Base-by-base conservation (phyloP, 768 basidiomycete genomes). In the Amanita fuliginea region DNA sequence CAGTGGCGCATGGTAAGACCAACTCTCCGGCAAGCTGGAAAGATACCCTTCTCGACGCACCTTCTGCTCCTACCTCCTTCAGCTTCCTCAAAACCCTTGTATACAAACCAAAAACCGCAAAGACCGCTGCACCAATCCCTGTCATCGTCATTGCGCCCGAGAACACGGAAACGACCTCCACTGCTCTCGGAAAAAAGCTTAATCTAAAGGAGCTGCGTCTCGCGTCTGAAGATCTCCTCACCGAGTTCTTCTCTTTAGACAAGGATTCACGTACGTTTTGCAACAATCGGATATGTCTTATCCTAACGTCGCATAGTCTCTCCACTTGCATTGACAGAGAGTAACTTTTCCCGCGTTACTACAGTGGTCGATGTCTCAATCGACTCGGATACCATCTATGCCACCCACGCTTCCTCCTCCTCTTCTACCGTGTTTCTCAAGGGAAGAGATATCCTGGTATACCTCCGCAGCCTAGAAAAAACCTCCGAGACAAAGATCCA, bases 21-120 rank as follows among this genome's bases (percentile, higher is more conserved):
- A 77, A 70, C 49, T 86, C 86, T 40, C 89, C 85, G 1, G 74
- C 77, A 0, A 67, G 80, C 40, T 95, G 92, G 92, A 78, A 78
- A 55, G 81, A 81, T 39, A 78, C 82, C 39, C 67, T 96, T 57
- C 69, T 74, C 53, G 70, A 75, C 6, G 64, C 66, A 45, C 56
- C 73, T 34, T 67, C 73, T 10, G 67, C 74, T 19, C 81, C 83
- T 1, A 68, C 67, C 42, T 69, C 71, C 13, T 87, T 83, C 59
- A 78, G 86, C 62, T 73, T 89, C 57, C 75, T 86, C 62, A 93
- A 92, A 65, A 87, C 86, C 42, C 82, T 94, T 56, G 83, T 95
- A 49, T 95, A 90, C 82, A 97, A 97, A 63, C 93, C 93, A 28
- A 94, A 94, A 67, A 91, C 92, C 2, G 85, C 92, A n/a, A 96